phyloP scores from a whole-genome alignment of 352 stramenopile genomes.

The Phytophthora cactorum region DNA sequence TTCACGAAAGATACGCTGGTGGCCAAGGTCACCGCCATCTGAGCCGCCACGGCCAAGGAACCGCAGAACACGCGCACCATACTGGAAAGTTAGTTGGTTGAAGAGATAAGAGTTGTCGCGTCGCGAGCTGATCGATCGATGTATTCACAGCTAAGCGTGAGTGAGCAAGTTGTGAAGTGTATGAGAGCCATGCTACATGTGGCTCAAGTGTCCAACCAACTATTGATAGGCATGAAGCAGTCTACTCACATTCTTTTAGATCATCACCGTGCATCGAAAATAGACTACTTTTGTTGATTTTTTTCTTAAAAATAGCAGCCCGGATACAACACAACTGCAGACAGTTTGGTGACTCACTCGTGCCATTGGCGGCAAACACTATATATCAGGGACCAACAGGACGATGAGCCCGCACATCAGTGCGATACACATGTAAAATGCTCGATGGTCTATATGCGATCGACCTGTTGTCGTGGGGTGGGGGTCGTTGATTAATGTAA shows the following conservation, averaged over 20 bases:
- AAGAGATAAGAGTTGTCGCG: background rate
- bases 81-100: constrained; percentile 1
- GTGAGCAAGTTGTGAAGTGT: constrained; percentile 26
- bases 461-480: too few species aligned
- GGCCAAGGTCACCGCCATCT: constrained; percentile 34
- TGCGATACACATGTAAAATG: too few species aligned
- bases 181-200: constrained; percentile 14
- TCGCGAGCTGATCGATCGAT: constrained; percentile 5
- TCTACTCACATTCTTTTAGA: background rate
- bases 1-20: constrained; percentile 49
- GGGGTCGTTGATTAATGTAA: too few species aligned
- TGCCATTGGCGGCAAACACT: too few species aligned
- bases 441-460: too few species aligned
- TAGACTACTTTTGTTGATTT: background rate
- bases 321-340: background rate
- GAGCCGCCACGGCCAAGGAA: constrained; percentile 32
- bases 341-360: too few species aligned
- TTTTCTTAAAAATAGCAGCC: constrained; percentile 11
- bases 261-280: constrained; percentile 3
- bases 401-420: too few species aligned
- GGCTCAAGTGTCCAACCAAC: background rate
- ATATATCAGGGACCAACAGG: too few species aligned
- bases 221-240: constrained; percentile 25
- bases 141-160: constrained; percentile 34
- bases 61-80: constrained; percentile 42